A percentile compares a stretch with the other conserved stretches of the same genome.
These are phyloP conservation scores for Blastomyces gilchristii DNA, from an alignment of 2,329 filamentous ascomycete species.

Conservation along the genomic window DNA sequence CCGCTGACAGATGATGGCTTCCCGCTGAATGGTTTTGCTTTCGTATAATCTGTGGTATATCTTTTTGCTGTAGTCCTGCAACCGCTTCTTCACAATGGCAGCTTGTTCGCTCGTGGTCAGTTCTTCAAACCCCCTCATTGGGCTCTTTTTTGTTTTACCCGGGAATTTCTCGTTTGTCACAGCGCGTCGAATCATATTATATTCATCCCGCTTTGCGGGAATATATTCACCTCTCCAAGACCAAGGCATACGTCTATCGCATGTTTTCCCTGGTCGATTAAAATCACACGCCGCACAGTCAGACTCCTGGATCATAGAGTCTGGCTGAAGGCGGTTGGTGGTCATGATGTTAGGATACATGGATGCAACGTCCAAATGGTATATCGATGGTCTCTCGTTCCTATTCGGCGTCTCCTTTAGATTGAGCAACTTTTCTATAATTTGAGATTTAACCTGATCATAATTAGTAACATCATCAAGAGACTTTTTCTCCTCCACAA, in stretches of 20 bases:
- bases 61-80: conserved; percentile 92
- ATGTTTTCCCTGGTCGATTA: conserved; percentile 93
- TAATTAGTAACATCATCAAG: conserved; percentile 72
- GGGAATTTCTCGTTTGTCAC: conserved; percentile 90
- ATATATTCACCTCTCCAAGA: conserved; percentile 96
- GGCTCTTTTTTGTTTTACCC: conserved; percentile 60
- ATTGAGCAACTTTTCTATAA: conserved; percentile 56
- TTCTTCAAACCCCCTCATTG: conserved; percentile 67
- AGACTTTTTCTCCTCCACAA: conserved; percentile 72
- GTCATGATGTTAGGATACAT: conserved; percentile 99
- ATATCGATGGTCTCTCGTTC: conserved; percentile 78
- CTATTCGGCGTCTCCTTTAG: conserved; percentile 77
- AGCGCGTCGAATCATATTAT: conserved; percentile 95
- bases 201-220: conserved; percentile 91
- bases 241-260: conserved; percentile 89
- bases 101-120: conserved; percentile 75
- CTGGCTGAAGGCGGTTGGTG: conserved; percentile 90
- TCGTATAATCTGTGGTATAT: conserved; percentile 99
- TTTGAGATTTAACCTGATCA: conserved; percentile 74
- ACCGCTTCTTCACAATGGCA: conserved; percentile 65
- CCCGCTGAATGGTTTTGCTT: conserved; percentile 78
- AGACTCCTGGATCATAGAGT: conserved; percentile 97
- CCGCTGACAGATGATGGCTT: conserved; percentile 95
- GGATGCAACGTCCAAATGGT: conserved; percentile 95
- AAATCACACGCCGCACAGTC: conserved; percentile 98